Percentiles rank a stretch among this genome's conserved stretches.
Evolutionary conservation across 2,329 filamentous ascomycete species (phyloP).

Genomic region (Penicillium sp.): DNA sequence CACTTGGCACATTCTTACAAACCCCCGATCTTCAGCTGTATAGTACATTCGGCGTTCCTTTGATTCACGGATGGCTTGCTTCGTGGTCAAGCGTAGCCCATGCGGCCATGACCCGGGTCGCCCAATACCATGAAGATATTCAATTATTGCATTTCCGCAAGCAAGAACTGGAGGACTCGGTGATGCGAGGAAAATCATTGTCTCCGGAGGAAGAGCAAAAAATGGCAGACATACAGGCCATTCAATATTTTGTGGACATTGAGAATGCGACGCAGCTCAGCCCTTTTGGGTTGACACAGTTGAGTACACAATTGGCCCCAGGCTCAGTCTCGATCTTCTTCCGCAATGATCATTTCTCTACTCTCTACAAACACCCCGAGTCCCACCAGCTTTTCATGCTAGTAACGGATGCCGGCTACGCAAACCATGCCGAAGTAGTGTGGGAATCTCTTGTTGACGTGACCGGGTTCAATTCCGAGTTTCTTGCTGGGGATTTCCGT

Average conservation of each 20-base stretch:
- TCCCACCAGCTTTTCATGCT: conserved; percentile 75
- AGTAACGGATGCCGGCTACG: conserved; percentile 91
- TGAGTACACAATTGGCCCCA: conserved; percentile 68
- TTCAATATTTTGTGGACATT: conserved; percentile 75
- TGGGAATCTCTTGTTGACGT: conserved; percentile 94
- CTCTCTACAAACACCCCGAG: conserved; percentile 82
- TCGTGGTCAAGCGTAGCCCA: conserved; percentile 65
- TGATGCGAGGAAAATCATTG: conserved; percentile 62
- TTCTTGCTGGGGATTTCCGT: conserved; percentile 87
- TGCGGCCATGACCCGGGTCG: conserved; percentile 70
- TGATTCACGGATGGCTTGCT: conserved; percentile 93
- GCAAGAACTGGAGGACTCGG: conserved; percentile 81
- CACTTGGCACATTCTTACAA: conserved; percentile 77
- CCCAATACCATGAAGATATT: conserved; percentile 85
- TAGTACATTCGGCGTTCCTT: conserved; percentile 79
- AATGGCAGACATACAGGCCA: conserved; percentile 79
- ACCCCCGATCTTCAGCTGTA: conserved; percentile 91
- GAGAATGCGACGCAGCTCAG: conserved; percentile 86
- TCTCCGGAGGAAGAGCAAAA: conserved; percentile 72
- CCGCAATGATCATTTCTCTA: conserved; percentile 96
- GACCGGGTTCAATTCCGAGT: conserved; percentile 77
- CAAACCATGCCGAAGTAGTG: conserved; percentile 83
- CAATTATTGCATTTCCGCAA: conserved; percentile 86
- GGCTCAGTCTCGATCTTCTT: conserved; percentile 89
- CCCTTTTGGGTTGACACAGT: conserved; percentile 72